Evolutionary conservation across 495 filamentous ascomycete species (phyloP).

Genomic region (Neurospora sp.): DNA sequence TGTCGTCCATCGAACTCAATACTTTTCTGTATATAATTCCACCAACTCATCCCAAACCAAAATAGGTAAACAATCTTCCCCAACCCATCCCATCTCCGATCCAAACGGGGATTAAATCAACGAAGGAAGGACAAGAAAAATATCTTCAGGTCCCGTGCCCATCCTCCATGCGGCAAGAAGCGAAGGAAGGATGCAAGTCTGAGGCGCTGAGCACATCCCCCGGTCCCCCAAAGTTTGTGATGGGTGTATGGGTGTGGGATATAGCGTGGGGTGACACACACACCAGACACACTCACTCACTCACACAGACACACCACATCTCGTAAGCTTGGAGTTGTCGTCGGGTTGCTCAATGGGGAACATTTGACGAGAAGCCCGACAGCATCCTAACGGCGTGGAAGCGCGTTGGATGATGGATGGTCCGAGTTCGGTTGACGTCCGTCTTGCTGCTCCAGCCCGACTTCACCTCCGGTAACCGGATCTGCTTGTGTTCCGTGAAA

Average conservation of each 20-base stretch:
- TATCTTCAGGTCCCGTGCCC: constrained; percentile 9
- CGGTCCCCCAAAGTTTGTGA: neutral
- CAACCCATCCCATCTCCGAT: neutral
- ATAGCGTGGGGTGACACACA: neutral
- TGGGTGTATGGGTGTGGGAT: neutral
- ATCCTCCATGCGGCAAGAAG: neutral
- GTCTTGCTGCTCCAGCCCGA: neutral
- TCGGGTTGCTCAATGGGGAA: neutral
- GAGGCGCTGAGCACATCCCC: neutral
- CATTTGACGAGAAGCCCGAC: neutral
- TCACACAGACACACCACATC: neutral
- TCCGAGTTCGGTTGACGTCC: neutral
- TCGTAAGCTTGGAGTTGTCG: neutral
- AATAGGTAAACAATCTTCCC: neutral
- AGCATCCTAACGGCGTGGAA: no score
- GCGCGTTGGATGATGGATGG: neutral
- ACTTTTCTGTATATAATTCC: neutral
- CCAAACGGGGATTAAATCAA: neutral
- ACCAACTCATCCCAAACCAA: neutral
- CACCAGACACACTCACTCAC: neutral
- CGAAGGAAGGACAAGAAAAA: neutral
- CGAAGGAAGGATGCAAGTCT: neutral
- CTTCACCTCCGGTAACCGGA: neutral
- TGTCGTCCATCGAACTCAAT: neutral
- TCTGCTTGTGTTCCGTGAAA: neutral